Percentiles rank a stretch among this genome's conserved stretches.
phyloP scores from a whole-genome alignment of 1,139 yeast species.

The Protomyces pachydermus region DNA sequence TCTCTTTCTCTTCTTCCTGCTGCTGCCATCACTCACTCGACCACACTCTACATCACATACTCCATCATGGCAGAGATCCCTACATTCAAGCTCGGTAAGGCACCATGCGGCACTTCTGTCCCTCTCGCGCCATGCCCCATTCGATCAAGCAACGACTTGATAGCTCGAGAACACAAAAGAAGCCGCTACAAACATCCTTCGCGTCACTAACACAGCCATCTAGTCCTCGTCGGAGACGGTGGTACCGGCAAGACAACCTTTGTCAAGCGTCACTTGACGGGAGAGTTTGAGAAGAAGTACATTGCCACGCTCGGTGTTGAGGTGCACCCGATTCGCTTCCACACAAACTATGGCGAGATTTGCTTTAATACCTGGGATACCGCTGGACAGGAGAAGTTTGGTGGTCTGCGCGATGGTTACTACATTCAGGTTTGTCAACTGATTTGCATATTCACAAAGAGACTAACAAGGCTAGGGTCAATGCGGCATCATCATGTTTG shows the following conservation, averaged over 20 bases:
- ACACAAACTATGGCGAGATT: constrained; percentile 98
- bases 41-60: not conserved
- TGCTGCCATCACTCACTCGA: not conserved
- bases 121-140: no score
- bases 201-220: no score
- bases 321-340: constrained; percentile 97
- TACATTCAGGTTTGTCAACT: constrained; percentile 57
- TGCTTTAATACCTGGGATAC: constrained; percentile 99
- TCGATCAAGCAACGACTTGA: no score
- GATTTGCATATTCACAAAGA: not conserved
- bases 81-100: constrained; percentile 76
- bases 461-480: constrained; percentile 54
- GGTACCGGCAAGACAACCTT: constrained; percentile 99
- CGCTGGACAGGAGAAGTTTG: constrained; percentile 99
- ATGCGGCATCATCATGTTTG: constrained; percentile 99
- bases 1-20: not conserved
- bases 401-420: constrained; percentile 99
- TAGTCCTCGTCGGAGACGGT: constrained; percentile 42
- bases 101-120: not conserved
- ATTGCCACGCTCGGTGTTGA: constrained; percentile 94
- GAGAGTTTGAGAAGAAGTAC: constrained; percentile 97
- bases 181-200: no score
- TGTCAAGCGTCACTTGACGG: constrained; percentile 97
- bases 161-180: no score
- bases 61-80: constrained; percentile 52